These are phyloP conservation scores for Ilyonectria destructans DNA, from an alignment of 2,329 filamentous ascomycete species.

Conservation along the genomic window DNA sequence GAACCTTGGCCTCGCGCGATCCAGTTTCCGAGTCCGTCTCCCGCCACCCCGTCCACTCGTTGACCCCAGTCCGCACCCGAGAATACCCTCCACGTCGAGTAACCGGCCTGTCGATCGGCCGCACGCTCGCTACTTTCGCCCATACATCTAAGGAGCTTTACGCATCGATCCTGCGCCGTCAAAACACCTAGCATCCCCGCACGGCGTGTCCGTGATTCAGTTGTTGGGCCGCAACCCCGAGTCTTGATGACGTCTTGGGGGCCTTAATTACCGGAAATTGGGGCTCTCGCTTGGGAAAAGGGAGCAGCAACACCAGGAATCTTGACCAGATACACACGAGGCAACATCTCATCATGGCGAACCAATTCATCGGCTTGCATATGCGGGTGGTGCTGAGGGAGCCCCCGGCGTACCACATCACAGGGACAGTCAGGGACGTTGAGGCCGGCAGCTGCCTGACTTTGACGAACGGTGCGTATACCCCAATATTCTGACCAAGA, in stretches of 20 bases:
- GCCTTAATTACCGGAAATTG: conserved; percentile 35
- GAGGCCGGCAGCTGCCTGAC: conserved; percentile 78
- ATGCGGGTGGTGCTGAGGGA: conserved; percentile 82
- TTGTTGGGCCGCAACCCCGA: conserved; percentile 22
- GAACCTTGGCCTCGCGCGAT: conserved; percentile 14
- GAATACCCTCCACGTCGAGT: conserved; percentile 30
- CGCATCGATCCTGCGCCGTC: not conserved
- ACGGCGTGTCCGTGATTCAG: conserved; percentile 22
- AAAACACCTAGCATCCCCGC: conserved; percentile 5
- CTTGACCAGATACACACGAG: conserved; percentile 6
- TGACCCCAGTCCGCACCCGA: conserved; percentile 34
- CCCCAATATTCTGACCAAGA: not conserved
- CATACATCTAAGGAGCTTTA: conserved; percentile 1
- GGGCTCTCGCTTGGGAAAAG: conserved; percentile 30
- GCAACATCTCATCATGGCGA: conserved; percentile 60
- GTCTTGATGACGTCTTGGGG: conserved; percentile 45
- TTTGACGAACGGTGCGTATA: conserved; percentile 77
- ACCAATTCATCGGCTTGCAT: conserved; percentile 82
- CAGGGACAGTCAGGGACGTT: conserved; percentile 81
- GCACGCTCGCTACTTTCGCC: conserved; percentile 20
- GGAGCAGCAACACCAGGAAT: conserved; percentile 17
- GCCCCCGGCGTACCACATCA: conserved; percentile 75
- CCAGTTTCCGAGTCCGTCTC: conserved; percentile 20
- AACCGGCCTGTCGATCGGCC: conserved; percentile 32
- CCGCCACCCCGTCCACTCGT: conserved; percentile 38